These are phyloP conservation scores for Pleurotus platypus DNA, from an alignment of 768 basidiomycete genomes.

Conservation along the genomic window DNA sequence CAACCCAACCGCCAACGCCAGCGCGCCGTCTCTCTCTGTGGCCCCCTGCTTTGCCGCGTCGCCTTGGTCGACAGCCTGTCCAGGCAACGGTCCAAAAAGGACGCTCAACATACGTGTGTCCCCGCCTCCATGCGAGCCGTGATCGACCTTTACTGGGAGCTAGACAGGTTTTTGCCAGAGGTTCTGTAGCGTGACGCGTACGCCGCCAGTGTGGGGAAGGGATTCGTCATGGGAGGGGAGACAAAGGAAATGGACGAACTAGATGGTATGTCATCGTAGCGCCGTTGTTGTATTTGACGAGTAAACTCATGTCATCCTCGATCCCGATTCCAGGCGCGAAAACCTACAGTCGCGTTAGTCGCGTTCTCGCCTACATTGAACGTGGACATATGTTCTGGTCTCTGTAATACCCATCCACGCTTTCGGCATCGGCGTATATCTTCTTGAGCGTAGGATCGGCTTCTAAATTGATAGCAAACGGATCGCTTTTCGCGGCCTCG, in stretches of 20 bases:
- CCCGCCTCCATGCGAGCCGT: slow-evolving; percentile 46
- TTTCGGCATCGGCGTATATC: slow-evolving; percentile 43
- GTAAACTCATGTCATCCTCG: slow-evolving; percentile 49
- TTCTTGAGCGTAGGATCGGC: slow-evolving; percentile 37
- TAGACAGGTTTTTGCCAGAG: slow-evolving; percentile 40
- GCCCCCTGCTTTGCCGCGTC: slow-evolving; percentile 44
- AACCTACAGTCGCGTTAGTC: slow-evolving; percentile 20
- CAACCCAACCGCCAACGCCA: slow-evolving; percentile 44
- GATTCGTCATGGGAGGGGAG: slow-evolving; percentile 11
- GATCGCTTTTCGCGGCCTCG: slow-evolving; percentile 39
- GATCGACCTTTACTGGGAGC: slow-evolving; percentile 32
- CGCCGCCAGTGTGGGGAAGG: slow-evolving; percentile 38
- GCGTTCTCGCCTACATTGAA: too few species aligned
- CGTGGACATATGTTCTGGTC: slow-evolving; percentile 37
- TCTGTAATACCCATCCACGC: slow-evolving; percentile 45
- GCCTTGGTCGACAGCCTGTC: slow-evolving; percentile 32
- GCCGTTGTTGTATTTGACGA: slow-evolving; percentile 43
- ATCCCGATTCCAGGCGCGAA: slow-evolving; percentile 40
- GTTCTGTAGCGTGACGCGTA: slow-evolving; percentile 38
- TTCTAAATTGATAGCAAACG: slow-evolving; percentile 47
- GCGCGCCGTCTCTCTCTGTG: slow-evolving; percentile 43
- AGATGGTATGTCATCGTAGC: slow-evolving; percentile 52
- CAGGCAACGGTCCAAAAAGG: slow-evolving; percentile 44
- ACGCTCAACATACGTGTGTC: slow-evolving; percentile 44
- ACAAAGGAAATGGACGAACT: slow-evolving; percentile 19